phyloP scores from a whole-genome alignment of 306 rosid genomes.

The Oxytropis ochrocephala region DNA sequence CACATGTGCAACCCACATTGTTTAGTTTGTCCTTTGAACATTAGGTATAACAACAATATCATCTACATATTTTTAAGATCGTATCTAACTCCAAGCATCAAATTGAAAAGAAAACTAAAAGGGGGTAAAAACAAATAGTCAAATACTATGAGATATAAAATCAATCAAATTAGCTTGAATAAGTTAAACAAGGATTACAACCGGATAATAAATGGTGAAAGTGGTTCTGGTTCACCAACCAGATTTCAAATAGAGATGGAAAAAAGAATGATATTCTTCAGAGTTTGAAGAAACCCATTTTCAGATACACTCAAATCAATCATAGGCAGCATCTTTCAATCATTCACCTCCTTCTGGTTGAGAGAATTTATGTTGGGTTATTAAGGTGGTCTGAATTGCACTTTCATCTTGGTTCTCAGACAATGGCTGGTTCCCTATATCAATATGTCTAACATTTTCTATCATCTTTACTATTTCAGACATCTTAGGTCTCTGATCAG shows the following conservation, averaged over 20 bases:
- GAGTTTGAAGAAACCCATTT: constrained; percentile 9
- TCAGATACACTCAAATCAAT: constrained; percentile 25
- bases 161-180: not conserved
- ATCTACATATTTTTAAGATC: no score
- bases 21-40: no score
- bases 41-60: no score
- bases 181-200: not conserved
- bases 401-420: constrained; percentile 43
- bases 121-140: no score
- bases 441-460: constrained; percentile 55
- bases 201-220: not conserved
- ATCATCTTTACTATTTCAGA: constrained; percentile 58
- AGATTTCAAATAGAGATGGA: not conserved
- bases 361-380: not conserved
- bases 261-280: constrained; percentile 30
- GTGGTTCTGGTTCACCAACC: not conserved
- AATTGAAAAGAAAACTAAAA: no score
- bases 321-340: not conserved
- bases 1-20: no score
- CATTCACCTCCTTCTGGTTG: not conserved
- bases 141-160: not conserved
- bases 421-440: constrained; percentile 37
- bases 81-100: no score
- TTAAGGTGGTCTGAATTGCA: constrained; percentile 29
- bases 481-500: constrained; percentile 82